These are phyloP conservation scores for Amylostereum areolatum DNA, from an alignment of 1,284 basidiomycete species.

Conservation along the genomic window DNA sequence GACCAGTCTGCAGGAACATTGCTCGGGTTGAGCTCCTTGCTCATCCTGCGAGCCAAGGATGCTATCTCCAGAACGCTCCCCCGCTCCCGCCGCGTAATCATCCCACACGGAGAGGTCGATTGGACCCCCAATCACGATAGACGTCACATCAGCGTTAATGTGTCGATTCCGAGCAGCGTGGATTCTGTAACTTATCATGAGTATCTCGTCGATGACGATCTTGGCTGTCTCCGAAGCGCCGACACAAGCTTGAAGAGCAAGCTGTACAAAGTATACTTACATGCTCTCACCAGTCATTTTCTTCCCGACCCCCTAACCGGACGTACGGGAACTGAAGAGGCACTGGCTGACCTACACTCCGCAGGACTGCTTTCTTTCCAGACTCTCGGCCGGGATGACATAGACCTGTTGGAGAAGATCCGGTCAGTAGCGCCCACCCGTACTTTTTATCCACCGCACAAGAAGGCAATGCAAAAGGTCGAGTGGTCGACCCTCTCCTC, in stretches of 20 bases:
- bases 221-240: slow-evolving; percentile 30
- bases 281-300: slow-evolving; percentile 36
- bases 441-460: slow-evolving; percentile 32
- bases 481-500: slow-evolving; percentile 25
- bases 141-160: slow-evolving; percentile 4
- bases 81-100: slow-evolving; percentile 22
- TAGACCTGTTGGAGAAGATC: slow-evolving; percentile 28
- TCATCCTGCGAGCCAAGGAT: slow-evolving; percentile 27
- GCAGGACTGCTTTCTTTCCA: slow-evolving; percentile 33
- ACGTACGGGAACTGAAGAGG: slow-evolving; percentile 40
- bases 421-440: slow-evolving; percentile 27
- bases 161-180: too few relatives aligned
- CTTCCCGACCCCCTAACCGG: slow-evolving; percentile 39
- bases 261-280: slow-evolving; percentile 37
- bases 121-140: slow-evolving; percentile 1
- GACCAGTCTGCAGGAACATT: slow-evolving; percentile 31
- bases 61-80: slow-evolving; percentile 2
- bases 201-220: slow-evolving; percentile 32
- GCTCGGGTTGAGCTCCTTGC: slow-evolving; percentile 31
- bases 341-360: slow-evolving; percentile 32
- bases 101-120: slow-evolving; percentile 28
- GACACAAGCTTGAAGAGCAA: slow-evolving; percentile 25
- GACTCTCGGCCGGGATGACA: slow-evolving; percentile 22
- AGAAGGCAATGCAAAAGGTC: slow-evolving; percentile 32
- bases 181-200: slow-evolving; percentile 12